Conservation (phyloP, 2,329 filamentous ascomycete genomes). For the Aurifilum marmelostoma region DNA sequence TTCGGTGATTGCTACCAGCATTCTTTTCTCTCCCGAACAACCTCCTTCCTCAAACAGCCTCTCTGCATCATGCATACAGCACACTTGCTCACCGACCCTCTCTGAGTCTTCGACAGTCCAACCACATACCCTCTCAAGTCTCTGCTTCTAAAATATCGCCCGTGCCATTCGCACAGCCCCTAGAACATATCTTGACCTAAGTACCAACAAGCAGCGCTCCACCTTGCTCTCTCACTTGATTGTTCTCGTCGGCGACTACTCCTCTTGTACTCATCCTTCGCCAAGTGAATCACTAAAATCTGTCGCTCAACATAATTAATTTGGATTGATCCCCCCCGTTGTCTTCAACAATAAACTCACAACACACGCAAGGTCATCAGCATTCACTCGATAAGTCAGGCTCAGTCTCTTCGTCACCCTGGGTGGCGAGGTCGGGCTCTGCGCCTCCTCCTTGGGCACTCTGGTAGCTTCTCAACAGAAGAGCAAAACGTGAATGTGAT, state of each 20-base stretch:
- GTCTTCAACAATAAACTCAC: not conserved
- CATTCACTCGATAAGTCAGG: not conserved
- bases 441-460: not conserved
- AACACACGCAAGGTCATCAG: not conserved
- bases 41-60: not conserved
- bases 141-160: too few relatives aligned
- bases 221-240: too few relatives aligned
- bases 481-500: not conserved
- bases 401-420: not conserved
- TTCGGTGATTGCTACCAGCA: not conserved
- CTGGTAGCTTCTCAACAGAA: not conserved
- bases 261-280: not conserved
- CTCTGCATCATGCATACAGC: not conserved
- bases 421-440: not conserved
- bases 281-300: not conserved
- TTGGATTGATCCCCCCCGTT: not conserved
- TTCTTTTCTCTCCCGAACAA: not conserved
- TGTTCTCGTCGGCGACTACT: not conserved
- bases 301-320: too few relatives aligned
- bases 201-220: too few relatives aligned
- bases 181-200: too few relatives aligned
- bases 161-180: too few relatives aligned
- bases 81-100: not conserved
- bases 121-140: not conserved
- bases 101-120: not conserved